These are phyloP conservation scores for Myxozyma neglecta DNA, from an alignment of 805 yeast species.

Conservation along the genomic window DNA sequence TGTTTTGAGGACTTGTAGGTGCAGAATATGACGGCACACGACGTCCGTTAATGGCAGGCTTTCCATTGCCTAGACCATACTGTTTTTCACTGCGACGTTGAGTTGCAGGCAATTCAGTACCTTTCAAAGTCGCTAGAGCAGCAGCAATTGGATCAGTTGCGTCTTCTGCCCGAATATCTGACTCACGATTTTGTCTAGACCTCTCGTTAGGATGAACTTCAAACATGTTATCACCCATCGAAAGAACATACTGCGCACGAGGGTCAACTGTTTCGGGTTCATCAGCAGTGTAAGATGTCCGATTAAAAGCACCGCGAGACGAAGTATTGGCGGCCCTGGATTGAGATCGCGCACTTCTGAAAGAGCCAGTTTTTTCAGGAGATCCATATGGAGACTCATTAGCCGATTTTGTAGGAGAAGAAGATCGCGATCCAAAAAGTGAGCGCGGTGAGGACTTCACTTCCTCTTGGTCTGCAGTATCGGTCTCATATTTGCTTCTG, in stretches of 20 bases:
- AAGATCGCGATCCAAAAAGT: background rate
- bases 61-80: slow-evolving; percentile 9
- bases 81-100: slow-evolving; percentile 11
- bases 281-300: background rate
- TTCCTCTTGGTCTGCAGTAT: slow-evolving; percentile 34
- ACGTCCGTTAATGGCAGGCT: slow-evolving; percentile 5
- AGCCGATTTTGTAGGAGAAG: slow-evolving; percentile 3
- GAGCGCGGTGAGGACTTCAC: background rate
- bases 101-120: slow-evolving; percentile 9
- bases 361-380: background rate
- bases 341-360: background rate
- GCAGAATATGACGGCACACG: slow-evolving; percentile 36
- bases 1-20: slow-evolving; percentile 35
- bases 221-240: slow-evolving; percentile 27
- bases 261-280: slow-evolving; percentile 17
- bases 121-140: slow-evolving; percentile 50
- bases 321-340: background rate
- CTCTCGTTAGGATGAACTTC: slow-evolving; percentile 7
- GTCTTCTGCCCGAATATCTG: background rate
- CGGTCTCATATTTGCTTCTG: slow-evolving; percentile 40
- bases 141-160: slow-evolving; percentile 53
- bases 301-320: background rate
- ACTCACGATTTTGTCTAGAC: background rate
- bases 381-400: background rate
- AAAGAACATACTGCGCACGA: slow-evolving; percentile 24